Evolutionary conservation across 192 early-diverging fungal species (phyloP).

Genomic region (Geosiphon pyriformis): DNA sequence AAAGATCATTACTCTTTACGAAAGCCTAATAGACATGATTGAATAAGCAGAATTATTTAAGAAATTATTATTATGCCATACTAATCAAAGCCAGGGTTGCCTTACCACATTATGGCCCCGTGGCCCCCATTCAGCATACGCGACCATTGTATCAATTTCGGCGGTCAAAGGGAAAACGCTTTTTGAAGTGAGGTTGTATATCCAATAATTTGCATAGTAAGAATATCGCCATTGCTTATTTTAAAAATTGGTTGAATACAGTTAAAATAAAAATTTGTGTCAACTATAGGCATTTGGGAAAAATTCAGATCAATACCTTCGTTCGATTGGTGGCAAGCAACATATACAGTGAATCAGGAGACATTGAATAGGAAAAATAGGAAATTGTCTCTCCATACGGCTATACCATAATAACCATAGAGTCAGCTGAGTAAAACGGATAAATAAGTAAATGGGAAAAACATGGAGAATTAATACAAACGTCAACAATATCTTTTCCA

Average conservation of each 20-base stretch:
- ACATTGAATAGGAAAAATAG: constrained; percentile 54
- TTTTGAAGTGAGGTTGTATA: constrained; percentile 63
- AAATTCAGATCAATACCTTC: constrained; percentile 33
- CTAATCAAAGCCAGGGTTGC: no score
- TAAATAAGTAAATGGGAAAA: neutral
- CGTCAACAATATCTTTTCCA: constrained; percentile 16
- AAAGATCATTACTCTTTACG: constrained; percentile 85
- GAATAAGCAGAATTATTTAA: no score
- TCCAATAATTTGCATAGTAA: constrained; percentile 69
- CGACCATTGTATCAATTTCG: constrained; percentile 47
- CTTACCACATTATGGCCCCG: constrained; percentile 64
- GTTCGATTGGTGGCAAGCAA: constrained; percentile 63
- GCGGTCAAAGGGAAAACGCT: constrained; percentile 56
- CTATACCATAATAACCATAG: neutral
- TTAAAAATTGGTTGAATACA: neutral
- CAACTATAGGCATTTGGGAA: neutral
- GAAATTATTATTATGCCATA: no score
- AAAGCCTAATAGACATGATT: constrained; percentile 59
- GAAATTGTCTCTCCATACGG: neutral
- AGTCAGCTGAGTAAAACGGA: constrained; percentile 3
- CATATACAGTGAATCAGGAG: constrained; percentile 72
- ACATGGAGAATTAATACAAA: neutral
- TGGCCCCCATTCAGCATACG: constrained; percentile 74
- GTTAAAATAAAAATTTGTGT: constrained; percentile 3
- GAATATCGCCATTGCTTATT: constrained; percentile 79